phyloP scores from a whole-genome alignment of 768 basidiomycete species.

The Strobilomyces dryophilus region DNA sequence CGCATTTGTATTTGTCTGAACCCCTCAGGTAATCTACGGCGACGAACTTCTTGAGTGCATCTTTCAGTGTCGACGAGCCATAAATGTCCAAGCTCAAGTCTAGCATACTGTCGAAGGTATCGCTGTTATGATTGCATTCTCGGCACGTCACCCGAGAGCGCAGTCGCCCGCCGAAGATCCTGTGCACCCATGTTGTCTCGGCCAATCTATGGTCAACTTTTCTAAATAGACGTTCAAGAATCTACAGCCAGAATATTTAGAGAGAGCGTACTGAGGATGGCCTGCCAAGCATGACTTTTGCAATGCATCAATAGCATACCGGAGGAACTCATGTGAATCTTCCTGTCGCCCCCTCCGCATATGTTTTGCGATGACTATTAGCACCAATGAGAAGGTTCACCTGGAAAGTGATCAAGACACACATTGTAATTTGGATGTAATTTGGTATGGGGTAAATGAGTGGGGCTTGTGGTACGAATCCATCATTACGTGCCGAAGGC shows the following conservation, averaged over 20 bases:
- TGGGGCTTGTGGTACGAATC: conserved; percentile 46
- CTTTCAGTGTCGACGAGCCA: conserved; percentile 54
- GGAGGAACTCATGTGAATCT: conserved; percentile 96
- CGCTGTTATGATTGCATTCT: conserved; percentile 81
- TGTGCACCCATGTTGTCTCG: conserved; percentile 92
- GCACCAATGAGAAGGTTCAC: conserved; percentile 5
- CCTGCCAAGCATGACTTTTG: conserved; percentile 82
- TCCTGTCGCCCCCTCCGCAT: conserved; percentile 92
- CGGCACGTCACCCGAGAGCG: conserved; percentile 88
- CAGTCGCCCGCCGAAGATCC: conserved; percentile 87
- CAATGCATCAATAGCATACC: conserved; percentile 87
- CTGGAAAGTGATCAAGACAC: conserved; percentile 23
- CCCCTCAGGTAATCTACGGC: conserved; percentile 81
- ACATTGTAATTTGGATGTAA: conserved; percentile 73
- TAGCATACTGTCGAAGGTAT: conserved; percentile 93
- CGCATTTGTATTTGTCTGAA: conserved; percentile 96
- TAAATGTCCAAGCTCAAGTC: conserved; percentile 92
- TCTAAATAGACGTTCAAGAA: conserved; percentile 34
- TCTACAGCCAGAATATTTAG: neutral
- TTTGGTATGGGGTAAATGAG: conserved; percentile 58
- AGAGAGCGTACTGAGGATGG: conserved; percentile 55
- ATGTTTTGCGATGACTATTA: conserved; percentile 81
- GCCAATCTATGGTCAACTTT: conserved; percentile 68
- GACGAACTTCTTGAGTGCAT: conserved; percentile 77
- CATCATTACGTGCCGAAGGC: conserved; percentile 52